Conservation (phyloP, 495 filamentous ascomycete species). For the Neurospora intermedia region DNA sequence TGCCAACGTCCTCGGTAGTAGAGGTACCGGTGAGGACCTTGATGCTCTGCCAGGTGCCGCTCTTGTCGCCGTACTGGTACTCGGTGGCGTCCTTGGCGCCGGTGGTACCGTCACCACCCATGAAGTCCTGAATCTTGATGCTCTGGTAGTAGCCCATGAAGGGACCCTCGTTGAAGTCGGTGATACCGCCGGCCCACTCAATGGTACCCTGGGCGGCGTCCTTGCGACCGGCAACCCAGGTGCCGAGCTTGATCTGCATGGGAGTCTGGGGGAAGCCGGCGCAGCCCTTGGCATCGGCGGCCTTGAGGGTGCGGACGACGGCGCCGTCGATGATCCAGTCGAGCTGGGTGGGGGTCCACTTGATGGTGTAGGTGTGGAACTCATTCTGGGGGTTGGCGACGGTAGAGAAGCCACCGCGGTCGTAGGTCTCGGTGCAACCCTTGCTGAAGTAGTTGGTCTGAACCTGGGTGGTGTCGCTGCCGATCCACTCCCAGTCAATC, state of each 20-base stretch:
- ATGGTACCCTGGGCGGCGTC: conserved; percentile 64
- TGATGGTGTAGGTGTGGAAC: conserved; percentile 79
- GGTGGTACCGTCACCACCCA: conserved; percentile 56
- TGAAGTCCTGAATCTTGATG: conserved; percentile 75
- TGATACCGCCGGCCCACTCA: conserved; percentile 75
- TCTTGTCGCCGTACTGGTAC: conserved; percentile 66
- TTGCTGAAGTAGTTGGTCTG: conserved; percentile 96
- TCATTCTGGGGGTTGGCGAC: conserved; percentile 49
- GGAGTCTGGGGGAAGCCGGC: conserved; percentile 82
- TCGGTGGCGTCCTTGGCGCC: conserved; percentile 41
- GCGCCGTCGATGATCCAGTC: conserved; percentile 74
- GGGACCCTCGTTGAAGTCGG: conserved; percentile 65
- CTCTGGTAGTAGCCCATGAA: conserved; percentile 79
- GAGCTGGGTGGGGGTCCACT: conserved; percentile 68
- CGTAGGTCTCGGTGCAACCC: conserved; percentile 63
- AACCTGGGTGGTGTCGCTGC: conserved; percentile 50
- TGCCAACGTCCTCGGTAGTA: conserved; percentile 52
- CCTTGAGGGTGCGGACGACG: conserved; percentile 57
- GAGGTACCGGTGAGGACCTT: conserved; percentile 57
- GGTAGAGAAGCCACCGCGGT: conserved; percentile 59
- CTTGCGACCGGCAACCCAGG: conserved; percentile 75
- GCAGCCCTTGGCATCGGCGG: conserved; percentile 44
- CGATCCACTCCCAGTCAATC: conserved; percentile 87
- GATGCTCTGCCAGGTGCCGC: conserved; percentile 71
- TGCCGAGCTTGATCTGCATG: conserved; percentile 75